Evolutionary conservation across 2,329 filamentous ascomycete genomes (phyloP), one percentile per base, ranked within the genome.

Genomic region (Fusarium sarcochroum): DNA sequence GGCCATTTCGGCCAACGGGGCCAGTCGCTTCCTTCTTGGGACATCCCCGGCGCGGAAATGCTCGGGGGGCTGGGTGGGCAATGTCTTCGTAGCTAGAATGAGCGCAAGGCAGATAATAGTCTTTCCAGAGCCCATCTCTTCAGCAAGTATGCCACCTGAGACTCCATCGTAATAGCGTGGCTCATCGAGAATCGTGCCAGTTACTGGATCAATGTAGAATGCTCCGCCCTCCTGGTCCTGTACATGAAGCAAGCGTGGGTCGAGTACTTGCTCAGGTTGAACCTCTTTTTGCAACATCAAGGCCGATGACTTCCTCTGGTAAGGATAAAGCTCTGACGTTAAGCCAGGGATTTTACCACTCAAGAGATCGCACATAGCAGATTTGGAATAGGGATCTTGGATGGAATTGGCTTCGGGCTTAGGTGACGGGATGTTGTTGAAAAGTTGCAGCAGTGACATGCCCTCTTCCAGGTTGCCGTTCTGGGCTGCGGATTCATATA

Each of bases 101-200:
- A 93, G 80, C 8, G 91, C 85, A 18, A 98, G 80, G 67, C 92
- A 95, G 13, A 98, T 97, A 25, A 98, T 80, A 0, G 95, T 98
- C 81, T 98, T 98, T 0, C 95, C 94, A 1, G 87, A 81, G 7
- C 91, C 91, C 92, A 94, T 94, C 67, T 92, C 90, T 75, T 96
- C 93, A 0, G 92, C 91, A 15, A 94, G 80, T 15, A 95, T 91
- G 4, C 94, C 95, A 34, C 94, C 94, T 59, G 86, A 85, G 7
- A 90, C 86, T 25, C 89, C 86, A 44, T 96, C 93, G 70, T 95
- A 97, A 60, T 87, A 87, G 4, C 86, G 85, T 13, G 92, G 90
- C n/a, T 91, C 87, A 35, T 83, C 83, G 1, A 92, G 76, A 47
- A 93, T 85, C 0, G 83, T 82, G 1, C 88, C 87, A 17, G 88